These are phyloP conservation scores for Diaporthe australafricana DNA, from an alignment of 2,329 filamentous ascomycete species.

Conservation along the genomic window DNA sequence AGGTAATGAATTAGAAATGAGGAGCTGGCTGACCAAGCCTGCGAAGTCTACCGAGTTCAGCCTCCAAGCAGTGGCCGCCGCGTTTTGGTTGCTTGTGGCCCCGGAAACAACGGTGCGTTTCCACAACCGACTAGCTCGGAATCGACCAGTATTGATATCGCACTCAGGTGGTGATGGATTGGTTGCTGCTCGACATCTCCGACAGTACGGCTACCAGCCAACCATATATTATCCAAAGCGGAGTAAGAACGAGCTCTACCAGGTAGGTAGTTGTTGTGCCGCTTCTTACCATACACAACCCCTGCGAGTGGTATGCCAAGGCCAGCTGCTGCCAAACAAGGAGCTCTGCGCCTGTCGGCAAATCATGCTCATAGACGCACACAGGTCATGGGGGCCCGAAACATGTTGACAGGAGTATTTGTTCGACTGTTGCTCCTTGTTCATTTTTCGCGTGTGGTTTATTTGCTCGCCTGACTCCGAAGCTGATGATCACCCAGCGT, in stretches of 20 bases:
- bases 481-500: conserved; percentile 65
- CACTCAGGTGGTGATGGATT: conserved; percentile 89
- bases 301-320: not conserved
- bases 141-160: conserved; percentile 19
- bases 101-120: conserved; percentile 74
- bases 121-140: not conserved
- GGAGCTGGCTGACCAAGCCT: not conserved
- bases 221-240: conserved; percentile 94
- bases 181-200: conserved; percentile 91
- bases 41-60: conserved; percentile 84
- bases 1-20: not conserved
- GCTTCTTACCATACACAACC: not conserved
- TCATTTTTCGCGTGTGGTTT: conserved; percentile 31
- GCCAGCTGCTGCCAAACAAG: not conserved
- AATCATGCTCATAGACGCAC: not conserved
- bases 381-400: not conserved
- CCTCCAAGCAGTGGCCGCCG: conserved; percentile 77
- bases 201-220: conserved; percentile 91
- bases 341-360: not conserved
- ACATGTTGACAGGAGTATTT: too few species aligned
- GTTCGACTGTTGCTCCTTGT: conserved; percentile 29
- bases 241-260: conserved; percentile 89
- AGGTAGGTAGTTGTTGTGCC: conserved; percentile 63
- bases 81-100: conserved; percentile 91
- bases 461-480: conserved; percentile 36